Evolutionary conservation across 345 rosid species (phyloP), one percentile per base, ranked within the genome.

Genomic region (Arabidopsis arenosa): DNA sequence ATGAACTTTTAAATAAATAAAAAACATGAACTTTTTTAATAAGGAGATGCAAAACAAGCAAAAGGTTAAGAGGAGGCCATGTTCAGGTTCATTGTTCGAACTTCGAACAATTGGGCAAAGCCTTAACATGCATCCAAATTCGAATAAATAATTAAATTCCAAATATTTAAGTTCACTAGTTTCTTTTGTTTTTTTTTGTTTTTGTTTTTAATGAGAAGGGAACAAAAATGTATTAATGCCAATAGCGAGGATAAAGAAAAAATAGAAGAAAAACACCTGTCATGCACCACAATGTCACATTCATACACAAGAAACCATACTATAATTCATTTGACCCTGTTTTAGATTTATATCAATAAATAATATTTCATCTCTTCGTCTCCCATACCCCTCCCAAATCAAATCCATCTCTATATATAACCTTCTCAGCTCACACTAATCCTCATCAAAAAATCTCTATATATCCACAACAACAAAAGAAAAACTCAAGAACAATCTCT

Each of bases 281-380:
- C 81, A 72, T 78, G 63, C 81, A 72, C 80, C 63, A 71, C n/a
- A 77, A 64, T 71, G 73, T 71, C 76, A 57, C 63, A 77, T 77
- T 77, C 80, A 77, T 48, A 77, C 76, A 70, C 66, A 63, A 47
- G 51, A 77, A 77, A 70, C 72, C 71, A 70, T 70, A 44, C 60
- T 76, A 56, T 77, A 63, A 63, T 70, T 37, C 66, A 64, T 77
- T 77, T 77, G 76, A 72, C 68, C 63, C 44, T 48, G 21, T 65
- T 72, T 64, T 72, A 63, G 65, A 70, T 71, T 55, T 77, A 58
- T 59, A 68, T 78, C 62, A 72, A 72, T 58, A 32, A 39, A 37
- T 30, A 21, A 37, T 63, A 54, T 76, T 8, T 63, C 15, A 62
- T 70, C 26, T 56, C 10, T 63, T 49, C 28, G 7, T 53, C 64